Evolutionary conservation across 495 filamentous ascomycete genomes (phyloP), one percentile per base, ranked within the genome.

Genomic region (Stereocaulon alpinum): DNA sequence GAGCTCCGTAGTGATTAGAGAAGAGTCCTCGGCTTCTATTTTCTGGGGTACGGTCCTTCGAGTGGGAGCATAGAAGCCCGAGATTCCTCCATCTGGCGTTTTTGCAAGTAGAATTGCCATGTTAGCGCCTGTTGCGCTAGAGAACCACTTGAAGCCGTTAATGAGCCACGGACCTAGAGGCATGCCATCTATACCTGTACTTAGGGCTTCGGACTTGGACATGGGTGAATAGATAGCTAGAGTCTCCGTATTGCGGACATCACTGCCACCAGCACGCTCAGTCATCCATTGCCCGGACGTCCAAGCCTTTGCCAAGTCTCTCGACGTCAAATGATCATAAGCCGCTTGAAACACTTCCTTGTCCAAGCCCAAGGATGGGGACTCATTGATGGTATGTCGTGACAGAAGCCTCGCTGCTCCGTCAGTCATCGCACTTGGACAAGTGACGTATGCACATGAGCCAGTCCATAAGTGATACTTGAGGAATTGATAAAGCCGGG

Each of bases 231-330:
- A 68, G 59, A 69, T 79, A 37, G 77, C 87, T 61, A 76, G 70
- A 2, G 86, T 91, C 68, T 91, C 87, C 0, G 84, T 87, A 48
- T 75, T 79, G 7, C 81, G 81, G 4, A 90, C 84, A 61, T 92
- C 87, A 61, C 82, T 86, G 2, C 87, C 87, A 9, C 86, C 87
- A 0, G 77, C 71, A n/a, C 87, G 78, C 64, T 91, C 87, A 0
- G 88, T 91, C 88, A 91, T 91, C 88, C 88, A 92, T 66, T 91
- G 87, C 0, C 88, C 87, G 34, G 79, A 83, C 5, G 86, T 90
- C 87, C 86, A 90, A 17, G 80, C 77, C n/a, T 71, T 59, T 9
- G 67, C 59, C 4, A 83, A 75, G 58, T 86, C 77, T 7, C 82
- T 75, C 5, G 81, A 82, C 29, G 75, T 80, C 11, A 87, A 66